Conservation (phyloP, 2,329 filamentous ascomycete species). For the Aureobasidium pullulans region DNA sequence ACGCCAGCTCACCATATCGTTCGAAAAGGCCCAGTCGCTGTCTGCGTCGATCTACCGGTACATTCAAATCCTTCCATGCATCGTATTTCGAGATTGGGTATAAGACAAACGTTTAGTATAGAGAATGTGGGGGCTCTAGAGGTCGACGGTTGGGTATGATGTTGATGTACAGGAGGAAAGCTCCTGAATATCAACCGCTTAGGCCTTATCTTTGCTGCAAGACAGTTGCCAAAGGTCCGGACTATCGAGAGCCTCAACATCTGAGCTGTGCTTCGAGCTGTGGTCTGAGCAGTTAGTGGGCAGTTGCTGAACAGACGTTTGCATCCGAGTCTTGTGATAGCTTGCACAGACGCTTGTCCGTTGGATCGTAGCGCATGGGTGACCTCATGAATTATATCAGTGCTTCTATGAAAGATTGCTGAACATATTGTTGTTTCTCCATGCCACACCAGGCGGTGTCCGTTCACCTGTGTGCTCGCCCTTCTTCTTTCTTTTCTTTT, state of each 20-base stretch:
- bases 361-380: background rate
- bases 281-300: background rate
- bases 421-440: conserved; percentile 14
- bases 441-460: background rate
- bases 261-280: background rate
- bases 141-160: too few species aligned
- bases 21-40: background rate
- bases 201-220: background rate
- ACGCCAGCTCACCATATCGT: background rate
- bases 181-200: background rate
- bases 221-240: background rate
- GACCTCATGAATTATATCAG: background rate
- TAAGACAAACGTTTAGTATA: background rate
- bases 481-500: conserved; percentile 16
- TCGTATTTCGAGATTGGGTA: background rate
- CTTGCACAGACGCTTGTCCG: background rate
- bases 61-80: background rate
- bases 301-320: background rate
- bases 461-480: conserved; percentile 4
- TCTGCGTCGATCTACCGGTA: background rate
- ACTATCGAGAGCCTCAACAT: background rate
- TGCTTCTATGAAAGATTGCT: conserved; percentile 6
- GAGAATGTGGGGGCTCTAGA: background rate
- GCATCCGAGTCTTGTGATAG: background rate
- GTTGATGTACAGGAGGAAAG: too few species aligned